A percentile compares a stretch with the other conserved stretches of the same genome.
phyloP scores from a whole-genome alignment of 2,329 filamentous ascomycete genomes.

The Colletotrichum lentis region DNA sequence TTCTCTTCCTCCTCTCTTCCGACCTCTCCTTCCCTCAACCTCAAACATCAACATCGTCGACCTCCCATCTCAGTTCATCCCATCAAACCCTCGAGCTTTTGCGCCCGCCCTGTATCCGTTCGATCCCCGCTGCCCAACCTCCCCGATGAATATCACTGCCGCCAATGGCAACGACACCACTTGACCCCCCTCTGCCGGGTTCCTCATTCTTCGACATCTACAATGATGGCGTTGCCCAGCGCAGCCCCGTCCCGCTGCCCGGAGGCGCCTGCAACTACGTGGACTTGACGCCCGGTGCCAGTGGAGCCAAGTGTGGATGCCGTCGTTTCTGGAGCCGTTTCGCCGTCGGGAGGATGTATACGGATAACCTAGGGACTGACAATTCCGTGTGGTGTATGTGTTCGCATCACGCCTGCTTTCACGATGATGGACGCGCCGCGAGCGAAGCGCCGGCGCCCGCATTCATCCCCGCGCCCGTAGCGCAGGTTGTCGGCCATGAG shows the following conservation, averaged over 20 bases:
- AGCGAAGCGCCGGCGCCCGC: conserved; percentile 40
- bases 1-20: conserved; percentile 19
- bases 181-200: conserved; percentile 55
- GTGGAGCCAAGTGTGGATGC: conserved; percentile 65
- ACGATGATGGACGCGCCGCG: conserved; percentile 57
- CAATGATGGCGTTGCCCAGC: conserved; percentile 53
- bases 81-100: conserved; percentile 32
- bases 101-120: conserved; percentile 35
- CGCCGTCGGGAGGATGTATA: conserved; percentile 45
- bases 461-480: conserved; percentile 29
- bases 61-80: conserved; percentile 36
- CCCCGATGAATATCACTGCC: conserved; percentile 45
- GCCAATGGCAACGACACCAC: conserved; percentile 63
- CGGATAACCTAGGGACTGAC: conserved; percentile 47
- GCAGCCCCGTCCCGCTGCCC: conserved; percentile 52
- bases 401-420: conserved; percentile 69
- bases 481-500: conserved; percentile 55
- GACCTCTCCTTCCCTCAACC: conserved; percentile 2
- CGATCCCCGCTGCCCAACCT: conserved; percentile 42
- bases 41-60: conserved; percentile 32
- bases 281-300: conserved; percentile 61
- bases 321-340: conserved; percentile 67
- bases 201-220: conserved; percentile 64
- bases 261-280: conserved; percentile 66
- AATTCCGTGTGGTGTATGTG: conserved; percentile 68